Base-by-base conservation (phyloP, 169 alveolate species). In the Cryptosporidium muris region DNA sequence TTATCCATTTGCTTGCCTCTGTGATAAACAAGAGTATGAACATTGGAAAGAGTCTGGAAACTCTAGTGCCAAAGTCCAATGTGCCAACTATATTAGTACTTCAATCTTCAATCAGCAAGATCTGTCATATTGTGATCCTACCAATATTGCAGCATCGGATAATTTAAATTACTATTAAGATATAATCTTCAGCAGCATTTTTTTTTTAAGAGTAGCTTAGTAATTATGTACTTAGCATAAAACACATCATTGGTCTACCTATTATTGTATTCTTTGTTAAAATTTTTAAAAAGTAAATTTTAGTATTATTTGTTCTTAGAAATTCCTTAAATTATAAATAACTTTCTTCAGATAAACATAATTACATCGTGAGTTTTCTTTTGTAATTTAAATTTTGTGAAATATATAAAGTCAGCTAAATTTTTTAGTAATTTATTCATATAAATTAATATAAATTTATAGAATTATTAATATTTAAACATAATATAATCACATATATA, bases 81-180 rank as follows among this genome's bases (percentile, higher is more conserved):
- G 85, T 58, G 36, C 85, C 9, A 74, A 74, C 37, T 58, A 63
- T 40, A 74, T 74, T 2, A 74, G 60, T 38, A 74, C 68, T 8
- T 54, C 74, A 11, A 74, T 74, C 2, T 74, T 74, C 48, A 74
- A 74, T 42, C 38, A 68, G 11, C 47, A 42, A 25, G 85, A 74
- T 58, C 52, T 74, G 8, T 62, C 54, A 14, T 74, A 74, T 49
- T 74, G 85, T 40, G 85, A 74, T 74, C 85, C 85, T 25, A 58
- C 85, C 7, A 74, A 74, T 54, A 58, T 74, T 58, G 85, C 85
- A 6, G 85, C 85, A 58, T 38, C 67, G 60, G 74, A 74, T 45
- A 66, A 11, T 40, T 12, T 8, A 14, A 6, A 47, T 60, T 60
- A 25, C 25, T 25, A 25, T 25, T 25, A 60, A n/a, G 6, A 60